Evolutionary conservation across 2,329 filamentous ascomycete genomes (phyloP).

Genomic region (Penicillium decumbens): DNA sequence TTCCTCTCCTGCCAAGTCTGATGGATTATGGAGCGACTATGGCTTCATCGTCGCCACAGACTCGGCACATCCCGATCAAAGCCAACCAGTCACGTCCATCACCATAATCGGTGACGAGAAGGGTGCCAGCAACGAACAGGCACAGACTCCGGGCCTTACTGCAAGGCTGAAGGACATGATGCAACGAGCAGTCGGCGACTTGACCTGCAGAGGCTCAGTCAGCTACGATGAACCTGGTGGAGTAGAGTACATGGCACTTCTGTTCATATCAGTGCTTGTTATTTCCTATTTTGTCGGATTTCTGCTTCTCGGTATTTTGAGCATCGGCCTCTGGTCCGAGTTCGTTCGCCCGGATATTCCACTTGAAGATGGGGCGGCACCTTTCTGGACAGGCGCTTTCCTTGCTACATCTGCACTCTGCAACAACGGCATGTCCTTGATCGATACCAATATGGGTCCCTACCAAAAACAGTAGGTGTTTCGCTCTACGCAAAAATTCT

Average conservation of each 20-base stretch:
- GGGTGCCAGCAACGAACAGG: not conserved
- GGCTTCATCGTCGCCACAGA: not conserved
- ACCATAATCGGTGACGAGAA: not conserved
- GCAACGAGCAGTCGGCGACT: not conserved
- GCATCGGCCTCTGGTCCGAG: constrained; percentile 46
- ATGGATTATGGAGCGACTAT: not conserved
- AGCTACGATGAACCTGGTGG: constrained; percentile 40
- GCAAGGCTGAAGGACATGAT: not conserved
- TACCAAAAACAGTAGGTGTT: constrained; percentile 35
- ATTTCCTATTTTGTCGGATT: constrained; percentile 47
- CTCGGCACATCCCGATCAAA: not conserved
- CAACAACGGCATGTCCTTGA: constrained; percentile 52
- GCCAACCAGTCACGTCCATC: not conserved
- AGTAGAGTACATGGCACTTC: constrained; percentile 40
- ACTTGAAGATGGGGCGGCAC: constrained; percentile 45
- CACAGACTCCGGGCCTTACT: not conserved
- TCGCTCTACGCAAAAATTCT: not conserved
- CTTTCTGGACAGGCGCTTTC: constrained; percentile 48
- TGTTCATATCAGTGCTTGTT: constrained; percentile 32
- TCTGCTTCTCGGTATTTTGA: constrained; percentile 45
- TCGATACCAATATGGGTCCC: constrained; percentile 51
- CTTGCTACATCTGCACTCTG: constrained; percentile 53
- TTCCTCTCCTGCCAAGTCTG: not conserved
- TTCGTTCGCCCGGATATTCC: constrained; percentile 40
- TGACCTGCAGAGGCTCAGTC: not conserved